phyloP scores from a whole-genome alignment of 1,284 basidiomycete genomes.

The Austroboletus niveus region DNA sequence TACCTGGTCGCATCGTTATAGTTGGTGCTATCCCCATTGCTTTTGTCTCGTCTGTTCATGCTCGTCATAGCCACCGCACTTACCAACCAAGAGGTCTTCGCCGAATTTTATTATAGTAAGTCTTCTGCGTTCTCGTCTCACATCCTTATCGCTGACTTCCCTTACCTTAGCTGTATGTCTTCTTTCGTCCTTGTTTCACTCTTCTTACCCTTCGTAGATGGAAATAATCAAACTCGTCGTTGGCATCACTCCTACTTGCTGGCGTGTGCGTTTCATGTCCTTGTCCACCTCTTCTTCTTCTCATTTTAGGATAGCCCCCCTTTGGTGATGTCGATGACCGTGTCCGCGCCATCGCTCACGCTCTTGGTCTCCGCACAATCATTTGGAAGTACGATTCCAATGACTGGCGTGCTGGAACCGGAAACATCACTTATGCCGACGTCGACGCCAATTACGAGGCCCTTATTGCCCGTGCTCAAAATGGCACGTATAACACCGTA shows the following conservation, averaged over 20 bases:
- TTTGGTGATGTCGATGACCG: slow-evolving; percentile 68
- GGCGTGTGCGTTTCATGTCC: slow-evolving; percentile 45
- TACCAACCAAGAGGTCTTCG: slow-evolving; percentile 71
- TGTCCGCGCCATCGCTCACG: slow-evolving; percentile 62
- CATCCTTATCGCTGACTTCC: neutral
- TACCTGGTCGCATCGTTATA: slow-evolving; percentile 60
- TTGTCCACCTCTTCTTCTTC: neutral
- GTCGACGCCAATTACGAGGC: slow-evolving; percentile 44
- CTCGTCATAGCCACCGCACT: slow-evolving; percentile 58
- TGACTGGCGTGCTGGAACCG: slow-evolving; percentile 62
- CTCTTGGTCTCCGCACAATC: slow-evolving; percentile 59
- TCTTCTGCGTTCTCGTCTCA: neutral
- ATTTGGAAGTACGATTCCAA: slow-evolving; percentile 70
- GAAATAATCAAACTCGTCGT: slow-evolving; percentile 51
- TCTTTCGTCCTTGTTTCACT: too few relatives aligned
- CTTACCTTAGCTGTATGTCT: slow-evolving; percentile 22
- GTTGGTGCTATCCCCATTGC: slow-evolving; percentile 22
- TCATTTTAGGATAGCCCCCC: slow-evolving; percentile 44
- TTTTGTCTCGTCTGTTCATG: neutral
- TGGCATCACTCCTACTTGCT: slow-evolving; percentile 68
- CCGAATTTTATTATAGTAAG: slow-evolving; percentile 76
- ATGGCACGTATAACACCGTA: slow-evolving; percentile 42
- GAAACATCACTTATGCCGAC: slow-evolving; percentile 39
- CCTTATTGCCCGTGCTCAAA: slow-evolving; percentile 37
- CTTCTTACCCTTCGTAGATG: slow-evolving; percentile 34